These are phyloP conservation scores for Paraphaeosphaeria sporulosa DNA, from an alignment of 2,329 filamentous ascomycete genomes.

Conservation along the genomic window DNA sequence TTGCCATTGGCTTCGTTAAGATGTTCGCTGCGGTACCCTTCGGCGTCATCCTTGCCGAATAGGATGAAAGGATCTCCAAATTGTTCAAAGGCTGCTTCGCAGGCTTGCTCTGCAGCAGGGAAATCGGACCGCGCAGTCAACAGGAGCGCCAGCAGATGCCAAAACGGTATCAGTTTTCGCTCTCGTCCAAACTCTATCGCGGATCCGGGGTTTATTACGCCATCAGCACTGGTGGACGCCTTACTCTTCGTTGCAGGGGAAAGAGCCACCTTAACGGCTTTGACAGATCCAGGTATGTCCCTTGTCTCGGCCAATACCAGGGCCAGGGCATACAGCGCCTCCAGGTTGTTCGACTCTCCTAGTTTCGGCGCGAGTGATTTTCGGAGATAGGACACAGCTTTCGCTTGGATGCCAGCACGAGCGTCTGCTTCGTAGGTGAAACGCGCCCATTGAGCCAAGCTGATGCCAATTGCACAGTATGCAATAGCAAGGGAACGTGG, in stretches of 20 bases:
- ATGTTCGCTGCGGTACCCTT: slow-evolving; percentile 69
- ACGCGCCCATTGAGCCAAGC: slow-evolving; percentile 86
- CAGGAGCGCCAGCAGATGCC: slow-evolving; percentile 89
- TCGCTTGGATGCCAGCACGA: slow-evolving; percentile 75
- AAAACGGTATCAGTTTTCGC: slow-evolving; percentile 75
- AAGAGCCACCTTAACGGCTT: slow-evolving; percentile 79
- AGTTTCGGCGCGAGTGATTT: slow-evolving; percentile 74
- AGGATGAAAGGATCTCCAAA: slow-evolving; percentile 76
- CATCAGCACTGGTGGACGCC: slow-evolving; percentile 40
- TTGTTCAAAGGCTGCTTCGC: slow-evolving; percentile 90
- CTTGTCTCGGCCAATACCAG: slow-evolving; percentile 88
- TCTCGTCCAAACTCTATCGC: slow-evolving; percentile 58
- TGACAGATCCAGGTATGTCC: slow-evolving; percentile 80
- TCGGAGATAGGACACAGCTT: slow-evolving; percentile 78
- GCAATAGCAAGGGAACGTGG: slow-evolving; percentile 67
- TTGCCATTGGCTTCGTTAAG: slow-evolving; percentile 57
- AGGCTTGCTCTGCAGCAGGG: slow-evolving; percentile 78
- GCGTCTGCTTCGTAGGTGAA: slow-evolving; percentile 77
- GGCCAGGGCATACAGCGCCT: slow-evolving; percentile 80
- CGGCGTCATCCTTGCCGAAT: slow-evolving; percentile 67
- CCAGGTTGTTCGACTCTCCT: slow-evolving; percentile 71
- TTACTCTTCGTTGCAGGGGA: slow-evolving; percentile 58
- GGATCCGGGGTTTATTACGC: slow-evolving; percentile 37
- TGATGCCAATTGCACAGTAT: slow-evolving; percentile 85
- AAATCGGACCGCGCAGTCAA: slow-evolving; percentile 89